Evolutionary conservation across 441 rosid genomes (phyloP), one percentile per base, ranked within the genome.

Genomic region (Gossypium gossypioides): DNA sequence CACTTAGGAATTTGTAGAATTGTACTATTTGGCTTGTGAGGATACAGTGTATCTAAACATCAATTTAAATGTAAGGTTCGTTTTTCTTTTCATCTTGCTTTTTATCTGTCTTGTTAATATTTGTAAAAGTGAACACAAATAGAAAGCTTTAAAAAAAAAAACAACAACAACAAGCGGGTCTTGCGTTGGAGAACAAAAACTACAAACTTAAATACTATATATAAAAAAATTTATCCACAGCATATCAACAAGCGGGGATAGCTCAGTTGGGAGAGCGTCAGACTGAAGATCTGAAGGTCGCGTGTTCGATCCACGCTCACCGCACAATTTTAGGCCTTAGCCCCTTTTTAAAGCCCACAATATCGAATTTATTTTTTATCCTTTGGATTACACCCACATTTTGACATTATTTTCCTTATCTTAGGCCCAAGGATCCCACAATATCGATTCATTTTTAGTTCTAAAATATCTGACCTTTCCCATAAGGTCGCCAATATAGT

Each of bases 231-330:
- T 2, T 2, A 25, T 0, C 4, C 0, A 0, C 0, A 0, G 0
- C 27, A 0, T 0, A 0, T 0, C 0, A 25, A 25, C 27, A 3
- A 24, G 16, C 85, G 87, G 88, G 89, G 91, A 86, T 87, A 86
- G 97, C 91, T 86, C 92, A 87, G 89, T 84, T 86, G 95, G 97
- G 93, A 89, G 93, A 88, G 92, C 93, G 91, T 91, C 88, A 88
- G 89, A 83, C 86, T 86, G 87, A 87, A 88, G 93, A 86, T 88
- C 83, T 90, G 88, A 85, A 88, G 88, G 90, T 86, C 84, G 81
- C 88, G 91, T 83, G 89, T 87, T 88, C 86, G 90, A 88, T 88
- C 88, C 89, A 88, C 87, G 90, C 85, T 87, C 88, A 88, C 87
- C 89, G 90, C 91, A 25, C 0, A 25, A 0, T 3, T 25, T 25